A percentile compares a stretch with the other conserved stretches of the same genome.
These are phyloP conservation scores for Perkinsus olseni DNA, from an alignment of 169 alveolate species.

Conservation along the genomic window DNA sequence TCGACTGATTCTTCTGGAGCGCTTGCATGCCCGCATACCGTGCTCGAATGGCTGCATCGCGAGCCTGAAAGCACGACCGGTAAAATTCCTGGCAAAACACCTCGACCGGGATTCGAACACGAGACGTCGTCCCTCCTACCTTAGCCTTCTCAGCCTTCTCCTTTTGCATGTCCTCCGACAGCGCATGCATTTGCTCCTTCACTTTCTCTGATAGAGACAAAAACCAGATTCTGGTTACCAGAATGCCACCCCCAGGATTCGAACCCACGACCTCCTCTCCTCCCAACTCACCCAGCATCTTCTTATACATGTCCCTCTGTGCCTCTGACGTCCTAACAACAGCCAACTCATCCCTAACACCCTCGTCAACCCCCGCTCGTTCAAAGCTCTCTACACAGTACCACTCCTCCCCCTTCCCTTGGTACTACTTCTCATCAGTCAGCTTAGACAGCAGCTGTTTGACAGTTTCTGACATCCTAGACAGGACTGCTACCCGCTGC, in stretches of 20 bases:
- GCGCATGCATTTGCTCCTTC: background rate
- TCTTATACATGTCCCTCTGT: background rate
- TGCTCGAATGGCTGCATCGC: background rate
- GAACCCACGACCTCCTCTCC: constrained; percentile 1
- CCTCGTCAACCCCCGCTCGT: background rate
- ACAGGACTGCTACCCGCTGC: background rate
- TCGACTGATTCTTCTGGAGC: background rate
- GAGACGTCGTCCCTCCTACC: background rate
- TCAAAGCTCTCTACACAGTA: too few relatives aligned
- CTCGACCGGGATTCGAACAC: background rate
- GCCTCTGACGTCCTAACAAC: background rate
- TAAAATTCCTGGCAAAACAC: too few relatives aligned
- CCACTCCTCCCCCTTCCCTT: too few relatives aligned
- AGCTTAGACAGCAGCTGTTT: background rate
- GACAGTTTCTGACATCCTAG: background rate
- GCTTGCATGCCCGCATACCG: background rate
- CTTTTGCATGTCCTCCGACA: background rate
- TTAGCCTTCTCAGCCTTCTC: background rate
- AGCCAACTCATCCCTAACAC: background rate
- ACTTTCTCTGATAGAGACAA: background rate
- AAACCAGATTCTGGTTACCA: too few relatives aligned
- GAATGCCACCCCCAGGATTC: background rate
- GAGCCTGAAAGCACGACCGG: background rate
- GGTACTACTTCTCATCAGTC: background rate
- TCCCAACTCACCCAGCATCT: background rate